These are phyloP conservation scores for Melampsora occidentalis DNA, from an alignment of 1,284 basidiomycete species.

Conservation along the genomic window DNA sequence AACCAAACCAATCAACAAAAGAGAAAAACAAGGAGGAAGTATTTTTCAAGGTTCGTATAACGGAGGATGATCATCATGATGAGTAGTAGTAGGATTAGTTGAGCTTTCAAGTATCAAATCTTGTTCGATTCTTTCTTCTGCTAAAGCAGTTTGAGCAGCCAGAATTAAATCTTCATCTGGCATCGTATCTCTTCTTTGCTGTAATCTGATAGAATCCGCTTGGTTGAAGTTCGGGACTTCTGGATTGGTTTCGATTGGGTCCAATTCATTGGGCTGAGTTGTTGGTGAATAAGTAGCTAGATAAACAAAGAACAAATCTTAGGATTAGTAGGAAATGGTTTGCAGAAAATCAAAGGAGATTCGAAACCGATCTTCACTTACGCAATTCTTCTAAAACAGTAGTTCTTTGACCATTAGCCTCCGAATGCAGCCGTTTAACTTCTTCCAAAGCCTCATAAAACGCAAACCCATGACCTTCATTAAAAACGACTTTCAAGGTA, in stretches of 20 bases:
- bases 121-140: constrained; percentile 11
- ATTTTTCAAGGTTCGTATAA: too few species aligned
- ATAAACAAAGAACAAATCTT: neutral
- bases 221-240: neutral
- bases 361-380: neutral
- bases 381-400: constrained; percentile 33
- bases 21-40: too few species aligned
- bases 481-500: constrained; percentile 32
- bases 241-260: neutral
- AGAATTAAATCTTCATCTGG: constrained; percentile 20
- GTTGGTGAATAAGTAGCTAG: neutral
- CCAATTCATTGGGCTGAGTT: neutral
- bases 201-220: neutral
- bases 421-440: constrained; percentile 25
- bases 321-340: too few species aligned
- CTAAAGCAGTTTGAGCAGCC: constrained; percentile 12
- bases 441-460: constrained; percentile 38
- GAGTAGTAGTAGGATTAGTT: neutral
- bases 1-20: too few species aligned
- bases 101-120: neutral
- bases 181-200: neutral
- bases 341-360: neutral
- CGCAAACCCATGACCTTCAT: constrained; percentile 35
- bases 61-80: too few species aligned
- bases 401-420: constrained; percentile 6